phyloP scores from a whole-genome alignment of 805 yeast species.

The Saturnispora zaruensis region DNA sequence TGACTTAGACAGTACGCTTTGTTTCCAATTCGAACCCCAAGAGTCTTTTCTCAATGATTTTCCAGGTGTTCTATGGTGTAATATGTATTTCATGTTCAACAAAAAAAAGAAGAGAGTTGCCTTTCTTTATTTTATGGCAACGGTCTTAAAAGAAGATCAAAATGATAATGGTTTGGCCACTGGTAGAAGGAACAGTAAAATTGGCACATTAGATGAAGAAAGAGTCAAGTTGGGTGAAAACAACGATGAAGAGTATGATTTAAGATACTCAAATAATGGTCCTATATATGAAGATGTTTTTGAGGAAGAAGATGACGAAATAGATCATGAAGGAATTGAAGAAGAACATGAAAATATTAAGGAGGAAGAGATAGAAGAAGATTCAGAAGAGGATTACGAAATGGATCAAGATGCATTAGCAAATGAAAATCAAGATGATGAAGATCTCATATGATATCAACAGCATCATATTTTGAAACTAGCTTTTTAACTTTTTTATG shows the following conservation, averaged over 20 bases:
- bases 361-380: conserved; percentile 34
- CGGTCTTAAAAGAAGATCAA: conserved; percentile 12
- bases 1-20: conserved; percentile 56
- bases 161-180: conserved; percentile 2
- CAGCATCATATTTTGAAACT: neutral
- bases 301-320: conserved; percentile 33
- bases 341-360: conserved; percentile 37
- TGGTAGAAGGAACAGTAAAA: conserved; percentile 26
- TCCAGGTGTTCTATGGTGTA: conserved; percentile 57
- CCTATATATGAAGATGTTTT: conserved; percentile 29
- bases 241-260: conserved; percentile 31
- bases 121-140: conserved; percentile 63
- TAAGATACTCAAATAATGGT: conserved; percentile 23
- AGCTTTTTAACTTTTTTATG: neutral
- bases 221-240: conserved; percentile 21
- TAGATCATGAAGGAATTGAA: conserved; percentile 30
- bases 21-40: conserved; percentile 55
- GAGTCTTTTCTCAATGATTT: conserved; percentile 59
- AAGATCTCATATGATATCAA: conserved; percentile 12
- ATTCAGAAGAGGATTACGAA: conserved; percentile 33
- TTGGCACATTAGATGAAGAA: conserved; percentile 27
- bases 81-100: conserved; percentile 88
- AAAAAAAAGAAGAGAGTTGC: conserved; percentile 89
- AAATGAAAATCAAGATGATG: conserved; percentile 20
- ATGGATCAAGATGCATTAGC: conserved; percentile 29